These are phyloP conservation scores for Beauveria varroae DNA, from an alignment of 2,329 filamentous ascomycete species.

Conservation along the genomic window DNA sequence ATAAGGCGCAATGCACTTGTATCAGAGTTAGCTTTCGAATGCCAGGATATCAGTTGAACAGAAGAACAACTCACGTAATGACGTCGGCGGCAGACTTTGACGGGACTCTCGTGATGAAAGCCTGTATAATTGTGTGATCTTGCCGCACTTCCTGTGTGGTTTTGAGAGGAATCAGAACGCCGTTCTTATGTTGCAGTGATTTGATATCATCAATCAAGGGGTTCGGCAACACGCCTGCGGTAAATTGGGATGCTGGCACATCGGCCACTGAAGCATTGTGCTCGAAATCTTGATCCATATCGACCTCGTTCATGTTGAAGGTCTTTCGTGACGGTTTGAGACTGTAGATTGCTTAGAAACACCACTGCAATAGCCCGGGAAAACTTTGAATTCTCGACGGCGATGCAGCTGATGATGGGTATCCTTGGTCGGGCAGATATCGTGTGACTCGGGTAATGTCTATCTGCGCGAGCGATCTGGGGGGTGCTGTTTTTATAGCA, in stretches of 20 bases:
- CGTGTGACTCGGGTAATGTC: not conserved
- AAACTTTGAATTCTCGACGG: slow-evolving; percentile 11
- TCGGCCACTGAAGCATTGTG: not conserved
- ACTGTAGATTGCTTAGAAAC: not conserved
- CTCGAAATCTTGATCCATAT: slow-evolving; percentile 1
- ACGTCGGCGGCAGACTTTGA: slow-evolving; percentile 64
- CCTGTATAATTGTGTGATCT: slow-evolving; percentile 50
- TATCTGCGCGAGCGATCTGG: not conserved
- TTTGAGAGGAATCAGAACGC: slow-evolving; percentile 54
- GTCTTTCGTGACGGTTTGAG: not conserved
- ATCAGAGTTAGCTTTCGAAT: slow-evolving; percentile 14
- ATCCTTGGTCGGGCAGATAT: not conserved
- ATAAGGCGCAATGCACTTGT: slow-evolving; percentile 47
- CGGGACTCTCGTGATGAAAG: slow-evolving; percentile 65
- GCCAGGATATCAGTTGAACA: not conserved
- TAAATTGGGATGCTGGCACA: not conserved
- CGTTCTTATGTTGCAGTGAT: slow-evolving; percentile 30
- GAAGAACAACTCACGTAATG: slow-evolving; percentile 52
- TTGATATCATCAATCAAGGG: slow-evolving; percentile 30
- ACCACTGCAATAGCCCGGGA: slow-evolving; percentile 1
- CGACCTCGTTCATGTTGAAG: not conserved
- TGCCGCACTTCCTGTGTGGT: slow-evolving; percentile 56
- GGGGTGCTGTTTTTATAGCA: not conserved
- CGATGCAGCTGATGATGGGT: slow-evolving; percentile 5
- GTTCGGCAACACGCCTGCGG: slow-evolving; percentile 21